Percentiles rank a stretch among this genome's conserved stretches.
Conservation (phyloP, 208 protist species). For the Leishmania arabica region DNA sequence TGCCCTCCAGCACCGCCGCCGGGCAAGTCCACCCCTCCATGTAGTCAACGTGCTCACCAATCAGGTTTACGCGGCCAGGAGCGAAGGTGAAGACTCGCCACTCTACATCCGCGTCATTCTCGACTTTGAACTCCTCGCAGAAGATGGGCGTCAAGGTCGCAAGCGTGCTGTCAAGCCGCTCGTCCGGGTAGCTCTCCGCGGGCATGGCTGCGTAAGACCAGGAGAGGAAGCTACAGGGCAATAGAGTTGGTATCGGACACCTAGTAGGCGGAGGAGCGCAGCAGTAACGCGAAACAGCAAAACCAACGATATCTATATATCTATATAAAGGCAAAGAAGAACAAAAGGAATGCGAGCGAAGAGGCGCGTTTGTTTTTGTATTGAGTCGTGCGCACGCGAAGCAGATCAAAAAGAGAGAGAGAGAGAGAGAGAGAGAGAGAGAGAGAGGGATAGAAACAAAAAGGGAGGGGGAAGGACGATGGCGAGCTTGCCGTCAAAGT, state of each 20-base stretch:
- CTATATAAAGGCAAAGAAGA: neutral
- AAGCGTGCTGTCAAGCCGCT: conserved; percentile 48
- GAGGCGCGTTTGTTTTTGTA: neutral
- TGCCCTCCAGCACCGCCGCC: conserved; percentile 55
- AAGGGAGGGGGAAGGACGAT: no score
- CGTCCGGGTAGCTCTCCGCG: conserved; percentile 50
- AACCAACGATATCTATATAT: neutral
- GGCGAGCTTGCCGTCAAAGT: neutral
- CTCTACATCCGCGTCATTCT: conserved; percentile 55
- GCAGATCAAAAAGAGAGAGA: neutral
- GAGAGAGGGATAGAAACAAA: neutral
- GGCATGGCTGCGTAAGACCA: conserved; percentile 25
- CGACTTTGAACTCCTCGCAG: conserved; percentile 54
- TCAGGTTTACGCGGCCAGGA: conserved; percentile 90
- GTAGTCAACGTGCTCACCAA: conserved; percentile 93
- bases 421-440: no score
- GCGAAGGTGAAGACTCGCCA: conserved; percentile 80
- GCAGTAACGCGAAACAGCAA: neutral
- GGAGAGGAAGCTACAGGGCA: neutral
- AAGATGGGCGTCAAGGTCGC: conserved; percentile 51
- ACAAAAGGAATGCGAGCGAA: neutral
- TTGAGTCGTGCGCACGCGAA: neutral
- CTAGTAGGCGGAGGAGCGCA: neutral
- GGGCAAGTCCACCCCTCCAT: conserved; percentile 84
- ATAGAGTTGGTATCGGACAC: no score